A percentile compares a stretch with the other conserved stretches of the same genome.
phyloP scores from a whole-genome alignment of 495 filamentous ascomycete species.

The Filosporella fistucella region DNA sequence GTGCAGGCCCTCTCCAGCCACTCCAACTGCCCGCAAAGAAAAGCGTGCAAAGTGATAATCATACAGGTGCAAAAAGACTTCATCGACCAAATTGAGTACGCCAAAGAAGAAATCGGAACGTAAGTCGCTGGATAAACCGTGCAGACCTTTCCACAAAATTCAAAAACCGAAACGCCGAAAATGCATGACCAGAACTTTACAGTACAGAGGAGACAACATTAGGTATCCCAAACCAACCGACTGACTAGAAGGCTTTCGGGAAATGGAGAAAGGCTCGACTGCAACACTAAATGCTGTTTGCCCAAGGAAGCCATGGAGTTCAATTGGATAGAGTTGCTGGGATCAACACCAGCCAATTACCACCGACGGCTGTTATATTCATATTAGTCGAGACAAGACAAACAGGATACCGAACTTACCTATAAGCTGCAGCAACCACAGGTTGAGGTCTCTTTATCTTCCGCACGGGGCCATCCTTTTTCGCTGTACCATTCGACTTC shows the following conservation, averaged over 20 bases:
- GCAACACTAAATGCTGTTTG: conserved; percentile 14
- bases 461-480: conserved; percentile 22
- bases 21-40: conserved; percentile 2
- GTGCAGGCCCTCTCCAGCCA: not conserved
- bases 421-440: conserved; percentile 34
- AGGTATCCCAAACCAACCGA: conserved; percentile 21
- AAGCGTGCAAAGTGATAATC: not conserved
- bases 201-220: conserved; percentile 2
- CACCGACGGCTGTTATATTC: conserved; percentile 23
- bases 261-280: not conserved
- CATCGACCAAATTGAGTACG: not conserved
- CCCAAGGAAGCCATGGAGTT: not conserved
- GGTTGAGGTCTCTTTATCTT: conserved; percentile 31
- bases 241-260: conserved; percentile 22
- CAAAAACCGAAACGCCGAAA: not conserved
- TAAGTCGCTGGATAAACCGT: conserved; percentile 6
- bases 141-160: conserved; percentile 2
- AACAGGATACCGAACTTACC: conserved; percentile 24
- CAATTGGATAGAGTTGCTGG: no score
- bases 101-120: not conserved
- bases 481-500: conserved; percentile 14
- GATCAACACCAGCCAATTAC: no score
- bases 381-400: not conserved
- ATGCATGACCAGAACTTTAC: no score
- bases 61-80: not conserved